These are phyloP conservation scores for Dothidotthia symphoricarpi DNA, from an alignment of 2,329 filamentous ascomycete genomes.

Conservation along the genomic window DNA sequence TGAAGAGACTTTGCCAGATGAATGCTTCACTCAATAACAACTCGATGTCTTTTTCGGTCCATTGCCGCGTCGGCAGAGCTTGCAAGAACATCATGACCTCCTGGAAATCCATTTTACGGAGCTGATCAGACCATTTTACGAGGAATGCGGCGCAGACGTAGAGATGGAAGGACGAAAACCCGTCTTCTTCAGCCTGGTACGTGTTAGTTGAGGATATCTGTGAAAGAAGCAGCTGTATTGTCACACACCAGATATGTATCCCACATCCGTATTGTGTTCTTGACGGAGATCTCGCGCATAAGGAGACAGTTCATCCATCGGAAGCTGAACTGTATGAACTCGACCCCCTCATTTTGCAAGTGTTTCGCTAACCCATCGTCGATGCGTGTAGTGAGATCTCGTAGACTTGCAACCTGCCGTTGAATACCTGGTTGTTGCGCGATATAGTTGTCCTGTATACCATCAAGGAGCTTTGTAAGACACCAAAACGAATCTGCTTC, in stretches of 20 bases:
- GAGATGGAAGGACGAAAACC: slow-evolving; percentile 96
- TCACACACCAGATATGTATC: slow-evolving; percentile 88
- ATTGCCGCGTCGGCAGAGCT: slow-evolving; percentile 83
- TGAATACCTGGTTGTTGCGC: slow-evolving; percentile 96
- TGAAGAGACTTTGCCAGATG: slow-evolving; percentile 97
- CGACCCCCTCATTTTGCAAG: slow-evolving; percentile 84
- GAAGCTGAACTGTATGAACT: slow-evolving; percentile 99
- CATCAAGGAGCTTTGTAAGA: slow-evolving; percentile 93
- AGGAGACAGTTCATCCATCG: slow-evolving; percentile 99
- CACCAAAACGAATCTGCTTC: slow-evolving; percentile 99
- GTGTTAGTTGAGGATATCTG: slow-evolving; percentile 11
- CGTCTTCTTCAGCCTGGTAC: slow-evolving; percentile 87
- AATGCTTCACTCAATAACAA: slow-evolving; percentile 93
- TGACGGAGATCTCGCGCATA: slow-evolving; percentile 96
- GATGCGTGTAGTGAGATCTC: slow-evolving; percentile 88
- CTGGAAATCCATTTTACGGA: slow-evolving; percentile 96
- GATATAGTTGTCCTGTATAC: slow-evolving; percentile 98
- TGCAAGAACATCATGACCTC: slow-evolving; percentile 99
- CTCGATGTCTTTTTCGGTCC: slow-evolving; percentile 98
- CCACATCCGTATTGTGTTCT: slow-evolving; percentile 98
- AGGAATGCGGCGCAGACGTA: slow-evolving; percentile 98
- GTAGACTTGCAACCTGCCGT: slow-evolving; percentile 81
- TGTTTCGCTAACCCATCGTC: slow-evolving; percentile 82
- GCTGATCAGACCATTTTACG: slow-evolving; percentile 95
- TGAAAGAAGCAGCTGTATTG: not conserved